Conservation (phyloP, 2,329 filamentous ascomycete genomes). For the Neurospora crassa region DNA sequence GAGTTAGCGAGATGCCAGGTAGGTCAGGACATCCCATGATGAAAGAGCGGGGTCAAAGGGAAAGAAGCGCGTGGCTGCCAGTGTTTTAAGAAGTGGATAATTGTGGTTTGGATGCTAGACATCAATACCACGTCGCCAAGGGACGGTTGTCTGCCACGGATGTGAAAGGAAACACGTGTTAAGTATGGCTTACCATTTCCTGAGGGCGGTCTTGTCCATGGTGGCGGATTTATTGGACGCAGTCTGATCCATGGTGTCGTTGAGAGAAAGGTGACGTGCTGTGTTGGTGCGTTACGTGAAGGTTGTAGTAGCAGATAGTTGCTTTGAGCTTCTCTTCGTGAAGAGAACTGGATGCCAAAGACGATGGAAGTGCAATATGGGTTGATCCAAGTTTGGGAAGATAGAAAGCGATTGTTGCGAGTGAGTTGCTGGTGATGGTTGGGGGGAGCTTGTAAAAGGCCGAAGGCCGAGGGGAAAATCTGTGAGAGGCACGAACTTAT, state of each 20-base stretch:
- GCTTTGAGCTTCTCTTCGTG: not conserved
- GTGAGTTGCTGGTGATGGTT: not conserved
- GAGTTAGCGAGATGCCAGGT: not conserved
- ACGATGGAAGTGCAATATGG: not conserved
- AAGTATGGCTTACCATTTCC: not conserved
- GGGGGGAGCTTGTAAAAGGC: not conserved
- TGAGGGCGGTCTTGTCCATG: not conserved
- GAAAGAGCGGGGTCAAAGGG: not conserved
- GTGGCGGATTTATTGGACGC: not conserved
- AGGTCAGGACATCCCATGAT: not conserved
- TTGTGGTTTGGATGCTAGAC: not conserved
- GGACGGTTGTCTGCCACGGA: not conserved
- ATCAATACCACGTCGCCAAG: not conserved
- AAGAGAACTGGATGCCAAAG: not conserved
- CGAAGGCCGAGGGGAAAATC: not conserved
- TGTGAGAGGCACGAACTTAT: not conserved
- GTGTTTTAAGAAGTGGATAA: not conserved
- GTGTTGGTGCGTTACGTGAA: not conserved
- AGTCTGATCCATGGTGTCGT: not conserved
- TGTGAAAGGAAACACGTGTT: not conserved
- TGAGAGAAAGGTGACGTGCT: not conserved
- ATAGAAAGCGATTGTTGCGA: not conserved
- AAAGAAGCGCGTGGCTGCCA: not conserved
- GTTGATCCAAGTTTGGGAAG: not conserved
- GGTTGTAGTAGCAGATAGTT: not conserved